Evolutionary conservation across 2,329 filamentous ascomycete genomes (phyloP).

Genomic region (Aspergillus niger): DNA sequence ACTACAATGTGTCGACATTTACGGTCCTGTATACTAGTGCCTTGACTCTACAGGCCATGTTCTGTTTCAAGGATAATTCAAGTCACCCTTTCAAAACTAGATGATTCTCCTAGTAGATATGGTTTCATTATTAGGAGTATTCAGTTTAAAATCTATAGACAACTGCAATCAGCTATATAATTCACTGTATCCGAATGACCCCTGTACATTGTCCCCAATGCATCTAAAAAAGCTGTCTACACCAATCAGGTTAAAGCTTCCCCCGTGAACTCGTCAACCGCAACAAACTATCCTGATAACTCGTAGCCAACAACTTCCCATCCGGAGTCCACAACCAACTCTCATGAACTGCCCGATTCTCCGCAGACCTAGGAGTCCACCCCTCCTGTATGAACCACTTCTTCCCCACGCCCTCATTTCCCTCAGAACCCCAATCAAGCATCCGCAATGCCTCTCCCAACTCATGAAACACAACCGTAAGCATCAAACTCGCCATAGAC

Average conservation of each 20-base stretch:
- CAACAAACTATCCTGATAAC: conserved; percentile 55
- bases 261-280: conserved; percentile 26
- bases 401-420: conserved; percentile 18
- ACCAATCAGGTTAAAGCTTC: conserved; percentile 23
- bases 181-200: no score
- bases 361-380: conserved; percentile 47
- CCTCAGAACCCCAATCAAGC: conserved; percentile 36
- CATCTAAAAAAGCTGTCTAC: background rate
- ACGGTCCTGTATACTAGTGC: no score
- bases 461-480: conserved; percentile 53
- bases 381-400: conserved; percentile 55
- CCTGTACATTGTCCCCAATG: no score
- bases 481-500: conserved; percentile 51
- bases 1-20: no score
- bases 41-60: no score
- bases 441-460: conserved; percentile 44
- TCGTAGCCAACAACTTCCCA: conserved; percentile 50
- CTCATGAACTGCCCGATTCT: conserved; percentile 51
- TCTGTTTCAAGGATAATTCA: no score
- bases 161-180: no score
- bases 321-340: conserved; percentile 48
- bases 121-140: no score
- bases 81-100: no score
- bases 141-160: no score
- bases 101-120: no score